A percentile compares a stretch with the other conserved stretches of the same genome.
Evolutionary conservation across 371 early-diverging fungal genomes (phyloP).

Genomic region (Mortierella sp.): DNA sequence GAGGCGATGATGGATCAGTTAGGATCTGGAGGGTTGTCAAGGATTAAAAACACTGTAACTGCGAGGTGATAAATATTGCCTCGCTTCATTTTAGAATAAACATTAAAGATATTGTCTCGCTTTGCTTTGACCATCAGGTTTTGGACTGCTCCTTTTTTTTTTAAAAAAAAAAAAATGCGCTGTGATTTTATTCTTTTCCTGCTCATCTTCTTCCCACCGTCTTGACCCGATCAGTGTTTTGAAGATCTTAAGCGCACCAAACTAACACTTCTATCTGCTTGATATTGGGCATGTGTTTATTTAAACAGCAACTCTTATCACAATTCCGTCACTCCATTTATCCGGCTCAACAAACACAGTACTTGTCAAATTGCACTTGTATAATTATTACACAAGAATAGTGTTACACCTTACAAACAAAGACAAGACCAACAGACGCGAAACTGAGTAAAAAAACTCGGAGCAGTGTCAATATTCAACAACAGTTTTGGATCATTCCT

Average conservation of each 20-base stretch:
- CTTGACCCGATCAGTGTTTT: no score
- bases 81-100: no score
- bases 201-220: no score
- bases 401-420: not conserved
- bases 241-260: no score
- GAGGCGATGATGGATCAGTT: slow-evolving; percentile 90
- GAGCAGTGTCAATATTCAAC: no score
- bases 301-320: not conserved
- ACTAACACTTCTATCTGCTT: no score
- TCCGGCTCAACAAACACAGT: not conserved
- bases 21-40: slow-evolving; percentile 75
- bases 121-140: not conserved
- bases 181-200: not conserved
- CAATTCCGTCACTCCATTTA: not conserved
- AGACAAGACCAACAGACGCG: no score
- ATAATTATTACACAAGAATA: not conserved
- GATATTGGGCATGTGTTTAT: no score
- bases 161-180: not conserved
- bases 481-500: no score
- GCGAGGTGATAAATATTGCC: not conserved
- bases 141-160: slow-evolving; percentile 1
- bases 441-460: no score
- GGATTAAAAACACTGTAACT: slow-evolving; percentile 9
- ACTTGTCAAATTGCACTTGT: not conserved
- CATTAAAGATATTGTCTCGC: not conserved